Evolutionary conservation across 2,329 filamentous ascomycete genomes (phyloP), one percentile per base, ranked within the genome.

Genomic region (Fusarium hostae): DNA sequence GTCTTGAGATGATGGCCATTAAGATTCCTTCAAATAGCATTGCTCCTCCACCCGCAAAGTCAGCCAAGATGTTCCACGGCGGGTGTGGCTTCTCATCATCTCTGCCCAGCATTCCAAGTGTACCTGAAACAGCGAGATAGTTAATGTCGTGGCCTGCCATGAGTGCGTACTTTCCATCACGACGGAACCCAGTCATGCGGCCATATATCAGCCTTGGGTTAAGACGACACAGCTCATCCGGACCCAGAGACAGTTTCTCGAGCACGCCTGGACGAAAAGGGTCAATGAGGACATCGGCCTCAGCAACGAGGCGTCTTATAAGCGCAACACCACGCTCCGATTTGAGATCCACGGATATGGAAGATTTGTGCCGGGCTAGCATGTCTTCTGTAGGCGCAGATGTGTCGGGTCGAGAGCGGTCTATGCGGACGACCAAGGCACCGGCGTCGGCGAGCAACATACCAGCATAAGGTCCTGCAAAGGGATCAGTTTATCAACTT

Each of bases 81-180:
- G 95, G 87, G 68, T 92, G 90, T 2, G 95, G 95, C 71, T 89
- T 90, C 77, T 91, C 88, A 20, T 86, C 87, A 32, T 84, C 84
- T 1, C 92, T 85, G 2, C 95, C 95, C 6, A 98, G 87, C 81
- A 97, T 85, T 1, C 87, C 87, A 32, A 98, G 82, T 2, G 92
- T 91, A 1, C 95, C 95, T 0, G 92, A 92, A 0, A 97, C 93
- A 52, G 95, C 94, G 44, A 98, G 91, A 81, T 98, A 98, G 79
- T 98, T 98, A 80, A 98, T 97, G 79, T 98, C 95, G 79, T 98
- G 95, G 47, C 95, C 95, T 0, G 95, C 94, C 95, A 97, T 98
- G 76, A 87, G 83, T 51, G 88, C 89, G 82, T 97, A 98, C 76
- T 90, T 91, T 1, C 95, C 95, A 81, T 97, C 94, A 41, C 95